Base-by-base conservation (phyloP, 345 rosid species). In the Trapa incisa region DNA sequence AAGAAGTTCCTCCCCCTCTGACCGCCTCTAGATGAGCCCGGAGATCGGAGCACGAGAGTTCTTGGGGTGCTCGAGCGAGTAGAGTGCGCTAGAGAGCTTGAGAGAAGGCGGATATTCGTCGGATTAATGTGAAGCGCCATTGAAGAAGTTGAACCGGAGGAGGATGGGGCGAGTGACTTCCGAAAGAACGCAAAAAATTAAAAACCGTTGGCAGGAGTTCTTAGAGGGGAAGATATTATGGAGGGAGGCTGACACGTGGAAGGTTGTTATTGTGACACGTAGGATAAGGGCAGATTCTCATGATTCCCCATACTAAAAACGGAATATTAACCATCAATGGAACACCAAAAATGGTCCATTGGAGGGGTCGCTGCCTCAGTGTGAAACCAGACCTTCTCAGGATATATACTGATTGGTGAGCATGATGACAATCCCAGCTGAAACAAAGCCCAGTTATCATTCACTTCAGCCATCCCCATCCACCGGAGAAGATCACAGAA, bases 401-500 rank as follows among this genome's bases (percentile, higher is more conserved):
- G 29, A 22, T 22, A 22, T 22, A 22, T 22, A 0, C 29, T 22
- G 29, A 22, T 22, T 22, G 29, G 29, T 22, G 29, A 22, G 29
- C 29, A 22, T 22, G 29, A 22, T 22, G 29, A 22, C 29, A 22
- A 0, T 0, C 29, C 29, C 29, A 38, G 47, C 60, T 37, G 38
- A 62, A 70, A 35, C 67, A 29, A 52, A 64, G 53, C 61, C 33
- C 16, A 41, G 43, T 2, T 15, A 4, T 63, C 60, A 36, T 22
- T 52, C 74, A 66, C 53, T 71, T 60, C 69, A 66, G 69, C 41
- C 70, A 71, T 22, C 36, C 35, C 22, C 74, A 71, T 36, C 60
- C 54, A 56, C 57, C 58, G 12, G 65, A 65, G 36, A 56, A 65
- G 36, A 64, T 66, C 65, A 56, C 61, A 33, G 4, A n/a, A 37